Base-by-base conservation (phyloP, 805 yeast species). In the Naumovozyma dairenensis region DNA sequence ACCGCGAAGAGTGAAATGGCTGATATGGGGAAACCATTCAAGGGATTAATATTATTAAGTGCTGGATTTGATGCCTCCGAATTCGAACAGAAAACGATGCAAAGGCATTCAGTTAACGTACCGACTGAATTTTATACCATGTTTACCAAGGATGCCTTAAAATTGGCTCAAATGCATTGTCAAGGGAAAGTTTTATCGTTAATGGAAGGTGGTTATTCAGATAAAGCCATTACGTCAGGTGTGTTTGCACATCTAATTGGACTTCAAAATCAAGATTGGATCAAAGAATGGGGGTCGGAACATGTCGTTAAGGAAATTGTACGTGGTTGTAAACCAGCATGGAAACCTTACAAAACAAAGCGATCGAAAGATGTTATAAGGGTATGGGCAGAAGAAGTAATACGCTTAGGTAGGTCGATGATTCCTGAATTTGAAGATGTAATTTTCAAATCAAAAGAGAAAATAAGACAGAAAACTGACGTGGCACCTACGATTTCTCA, bases 31-130 rank as follows among this genome's bases (percentile, higher is more conserved):
- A 59, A 57, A 46, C 64, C 65, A 2, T 75, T 72, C 52, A 69
- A 67, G 41, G 72, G 76, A 1, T 43, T 82, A 38, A 72, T 84
- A 3, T 68, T 79, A n/a, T 66, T 83, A 1, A 81, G 93, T 28
- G 87, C 94, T 0, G 94, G 94, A 2, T 84, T 83, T 53, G 94
- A 83, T 59, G 93, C 92, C 2, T 75, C 82, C 13, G 94, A 83
- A 51, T 77, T 71, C 54, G 94, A 83, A 51, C 77, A 76, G 37
- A 72, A 73, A n/a, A 72, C 77, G 32, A 84, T 83, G 94, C 94
- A 83, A 56, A 64, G 94, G 34, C 94, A 84, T 53, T 74, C 74
- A 0, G 83, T 80, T 17, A 76, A 78, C 46, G 85, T 83, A 8
- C 94, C 94, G 3, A 81, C 93, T 0, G 71, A 78, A 14, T 83